phyloP scores from a whole-genome alignment of 2,329 filamentous ascomycete genomes.

The Juglanconis oblonga region DNA sequence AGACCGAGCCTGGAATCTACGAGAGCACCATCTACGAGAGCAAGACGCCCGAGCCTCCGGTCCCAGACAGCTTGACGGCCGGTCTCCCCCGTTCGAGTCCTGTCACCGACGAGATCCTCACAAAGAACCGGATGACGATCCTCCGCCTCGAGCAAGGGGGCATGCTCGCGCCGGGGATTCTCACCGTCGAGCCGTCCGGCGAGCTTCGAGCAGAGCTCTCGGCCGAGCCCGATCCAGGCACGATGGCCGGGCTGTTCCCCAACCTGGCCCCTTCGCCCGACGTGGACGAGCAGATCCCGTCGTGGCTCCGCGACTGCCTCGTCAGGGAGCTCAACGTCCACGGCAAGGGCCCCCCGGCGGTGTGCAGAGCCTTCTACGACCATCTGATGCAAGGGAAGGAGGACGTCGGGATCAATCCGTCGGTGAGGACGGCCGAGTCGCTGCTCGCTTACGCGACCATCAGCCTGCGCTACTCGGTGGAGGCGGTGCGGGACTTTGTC shows the following conservation, averaged over 20 bases:
- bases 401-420: neutral
- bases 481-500: neutral
- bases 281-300: neutral
- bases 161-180: neutral
- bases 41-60: neutral
- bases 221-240: conserved; percentile 2
- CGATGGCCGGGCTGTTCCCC: conserved; percentile 3
- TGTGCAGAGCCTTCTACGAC: neutral
- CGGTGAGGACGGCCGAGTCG: neutral
- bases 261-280: neutral
- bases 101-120: neutral
- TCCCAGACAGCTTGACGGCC: neutral
- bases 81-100: neutral
- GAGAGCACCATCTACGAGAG: neutral
- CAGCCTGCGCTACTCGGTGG: neutral
- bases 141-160: conserved; percentile 1
- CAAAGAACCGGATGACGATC: neutral
- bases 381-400: neutral
- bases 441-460: neutral
- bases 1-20: neutral
- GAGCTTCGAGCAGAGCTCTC: neutral
- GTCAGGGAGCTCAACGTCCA: conserved; percentile 5
- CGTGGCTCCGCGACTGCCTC: conserved; percentile 9
- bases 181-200: neutral
- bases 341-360: neutral